These are phyloP conservation scores for Hypoxylon sp. DNA, from an alignment of 2,329 filamentous ascomycete genomes.

Conservation along the genomic window DNA sequence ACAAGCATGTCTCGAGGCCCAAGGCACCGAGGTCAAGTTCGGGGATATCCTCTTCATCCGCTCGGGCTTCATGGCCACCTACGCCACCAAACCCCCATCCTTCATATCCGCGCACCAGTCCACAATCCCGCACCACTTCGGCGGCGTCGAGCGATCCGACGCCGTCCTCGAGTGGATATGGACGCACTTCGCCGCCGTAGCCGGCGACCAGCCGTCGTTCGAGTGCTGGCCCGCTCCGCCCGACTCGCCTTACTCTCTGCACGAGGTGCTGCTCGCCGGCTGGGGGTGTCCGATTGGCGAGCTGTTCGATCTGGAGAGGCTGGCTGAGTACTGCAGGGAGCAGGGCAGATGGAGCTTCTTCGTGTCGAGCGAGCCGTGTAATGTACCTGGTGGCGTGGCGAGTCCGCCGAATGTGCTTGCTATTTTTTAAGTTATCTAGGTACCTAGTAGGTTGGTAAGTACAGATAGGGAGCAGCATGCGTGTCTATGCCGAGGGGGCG, in stretches of 20 bases:
- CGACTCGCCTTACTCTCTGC: conserved; percentile 47
- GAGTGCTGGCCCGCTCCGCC: conserved; percentile 56
- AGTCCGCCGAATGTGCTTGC: conserved; percentile 58
- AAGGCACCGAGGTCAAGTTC: conserved; percentile 65
- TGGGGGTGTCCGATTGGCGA: conserved; percentile 68
- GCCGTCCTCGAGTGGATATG: conserved; percentile 60
- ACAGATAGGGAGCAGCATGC: neutral
- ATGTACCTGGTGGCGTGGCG: conserved; percentile 60
- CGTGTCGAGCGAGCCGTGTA: conserved; percentile 62
- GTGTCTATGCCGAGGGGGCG: neutral
- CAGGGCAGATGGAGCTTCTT: conserved; percentile 63
- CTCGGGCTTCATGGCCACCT: conserved; percentile 54
- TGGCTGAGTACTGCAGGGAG: conserved; percentile 59
- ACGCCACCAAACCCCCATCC: conserved; percentile 56
- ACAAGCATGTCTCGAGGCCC: conserved; percentile 60
- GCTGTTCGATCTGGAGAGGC: conserved; percentile 64
- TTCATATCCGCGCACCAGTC: conserved; percentile 58
- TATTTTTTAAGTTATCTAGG: conserved; percentile 52
- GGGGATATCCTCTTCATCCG: conserved; percentile 69
- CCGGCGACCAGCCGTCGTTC: conserved; percentile 61
- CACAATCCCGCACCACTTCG: conserved; percentile 59
- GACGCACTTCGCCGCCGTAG: conserved; percentile 60
- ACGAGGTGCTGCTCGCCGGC: conserved; percentile 64
- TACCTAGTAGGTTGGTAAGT: no score
- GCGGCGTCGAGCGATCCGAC: conserved; percentile 64